Conservation (phyloP, 192 early-diverging fungal species). For the Funneliformis geosporum region DNA sequence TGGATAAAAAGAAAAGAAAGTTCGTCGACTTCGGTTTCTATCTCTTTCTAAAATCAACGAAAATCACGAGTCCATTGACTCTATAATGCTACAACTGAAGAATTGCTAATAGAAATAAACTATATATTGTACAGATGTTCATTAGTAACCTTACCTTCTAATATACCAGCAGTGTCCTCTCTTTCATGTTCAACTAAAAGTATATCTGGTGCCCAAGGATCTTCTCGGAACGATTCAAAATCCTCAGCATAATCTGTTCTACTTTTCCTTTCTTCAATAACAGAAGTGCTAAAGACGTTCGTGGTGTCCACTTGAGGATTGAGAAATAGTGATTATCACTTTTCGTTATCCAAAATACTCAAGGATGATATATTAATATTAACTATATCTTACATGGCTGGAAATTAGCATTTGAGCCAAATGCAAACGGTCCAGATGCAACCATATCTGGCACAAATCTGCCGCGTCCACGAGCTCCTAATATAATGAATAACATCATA, state of each 20-base stretch:
- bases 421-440: background rate
- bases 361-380: background rate
- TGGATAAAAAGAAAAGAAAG: slow-evolving; percentile 26
- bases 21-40: slow-evolving; percentile 23
- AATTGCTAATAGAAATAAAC: slow-evolving; percentile 10
- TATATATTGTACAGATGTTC: background rate
- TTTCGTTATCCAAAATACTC: background rate
- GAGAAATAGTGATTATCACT: background rate
- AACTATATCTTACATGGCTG: background rate
- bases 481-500: background rate
- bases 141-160: background rate
- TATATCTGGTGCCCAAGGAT: slow-evolving; percentile 24
- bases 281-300: background rate
- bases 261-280: slow-evolving; percentile 14
- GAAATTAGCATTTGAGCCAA: background rate
- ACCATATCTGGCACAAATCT: background rate
- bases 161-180: background rate
- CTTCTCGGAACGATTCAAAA: slow-evolving; percentile 19
- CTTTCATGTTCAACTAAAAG: slow-evolving; percentile 2
- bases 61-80: slow-evolving; percentile 18
- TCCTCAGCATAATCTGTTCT: background rate
- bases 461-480: background rate
- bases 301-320: background rate
- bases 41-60: slow-evolving; percentile 23
- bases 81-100: background rate